These are phyloP conservation scores for Lasiosphaeria hispida DNA, from an alignment of 495 filamentous ascomycete genomes.

Conservation along the genomic window DNA sequence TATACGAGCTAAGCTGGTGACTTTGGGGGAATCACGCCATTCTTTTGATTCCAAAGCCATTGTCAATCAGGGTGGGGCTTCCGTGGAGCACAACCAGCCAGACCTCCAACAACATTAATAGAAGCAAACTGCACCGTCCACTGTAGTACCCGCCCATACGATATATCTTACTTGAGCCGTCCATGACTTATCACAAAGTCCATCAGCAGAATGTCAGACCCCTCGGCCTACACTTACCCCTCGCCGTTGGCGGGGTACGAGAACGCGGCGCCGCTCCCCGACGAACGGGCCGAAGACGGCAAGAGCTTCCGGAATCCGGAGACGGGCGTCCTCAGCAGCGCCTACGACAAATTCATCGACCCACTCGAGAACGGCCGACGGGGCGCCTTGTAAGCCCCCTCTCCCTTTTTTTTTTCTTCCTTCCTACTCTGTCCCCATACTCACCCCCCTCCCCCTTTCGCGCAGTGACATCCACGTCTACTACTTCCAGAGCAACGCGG, in stretches of 20 bases:
- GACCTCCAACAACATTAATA: neutral
- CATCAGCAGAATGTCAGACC: slow-evolving; percentile 13
- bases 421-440: neutral
- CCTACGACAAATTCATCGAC: slow-evolving; percentile 63
- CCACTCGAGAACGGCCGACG: slow-evolving; percentile 60
- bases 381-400: slow-evolving; percentile 54
- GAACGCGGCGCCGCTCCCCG: slow-evolving; percentile 56
- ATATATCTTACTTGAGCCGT: neutral
- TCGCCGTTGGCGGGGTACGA: slow-evolving; percentile 70
- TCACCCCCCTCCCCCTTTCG: neutral
- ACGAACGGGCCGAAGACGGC: slow-evolving; percentile 63
- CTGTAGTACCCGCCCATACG: neutral
- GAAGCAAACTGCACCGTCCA: too few species aligned
- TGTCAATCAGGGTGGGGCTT: neutral
- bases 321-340: slow-evolving; percentile 54
- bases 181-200: neutral
- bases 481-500: slow-evolving; percentile 62
- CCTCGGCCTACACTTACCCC: slow-evolving; percentile 49
- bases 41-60: neutral
- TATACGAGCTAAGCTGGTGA: neutral
- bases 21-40: slow-evolving; percentile 3
- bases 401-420: neutral
- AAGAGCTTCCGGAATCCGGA: slow-evolving; percentile 63
- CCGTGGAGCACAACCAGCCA: neutral
- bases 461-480: slow-evolving; percentile 77